These are phyloP conservation scores for Tylopilus plumbeoviolaceoides DNA, from an alignment of 768 basidiomycete species.

Conservation along the genomic window DNA sequence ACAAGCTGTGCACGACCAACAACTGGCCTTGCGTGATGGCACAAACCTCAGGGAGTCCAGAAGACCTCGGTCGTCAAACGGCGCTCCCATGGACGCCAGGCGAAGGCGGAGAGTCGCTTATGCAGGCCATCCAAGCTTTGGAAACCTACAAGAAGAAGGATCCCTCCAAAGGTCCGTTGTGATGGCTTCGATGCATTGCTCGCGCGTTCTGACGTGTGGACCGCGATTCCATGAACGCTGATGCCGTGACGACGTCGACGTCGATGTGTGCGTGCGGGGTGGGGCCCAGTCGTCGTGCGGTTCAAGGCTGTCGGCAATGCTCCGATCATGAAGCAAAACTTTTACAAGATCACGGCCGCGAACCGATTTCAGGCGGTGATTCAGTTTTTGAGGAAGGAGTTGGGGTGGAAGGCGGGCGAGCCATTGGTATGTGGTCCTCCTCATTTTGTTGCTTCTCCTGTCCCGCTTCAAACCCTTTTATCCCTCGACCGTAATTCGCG, in stretches of 20 bases:
- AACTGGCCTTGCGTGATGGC: constrained; percentile 20
- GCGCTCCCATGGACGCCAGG: constrained; percentile 31
- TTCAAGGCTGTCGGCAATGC: constrained; percentile 98
- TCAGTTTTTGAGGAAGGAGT: constrained; percentile 84
- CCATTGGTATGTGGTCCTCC: constrained; percentile 58
- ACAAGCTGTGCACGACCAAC: background rate
- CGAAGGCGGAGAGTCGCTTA: constrained; percentile 29
- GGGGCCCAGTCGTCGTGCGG: constrained; percentile 78
- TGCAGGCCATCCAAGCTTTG: constrained; percentile 64
- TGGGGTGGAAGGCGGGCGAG: constrained; percentile 83
- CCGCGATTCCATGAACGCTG: background rate
- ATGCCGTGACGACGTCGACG: background rate
- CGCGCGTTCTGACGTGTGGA: background rate
- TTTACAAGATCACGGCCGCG: constrained; percentile 94
- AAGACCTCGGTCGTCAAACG: constrained; percentile 30
- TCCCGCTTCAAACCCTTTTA: background rate
- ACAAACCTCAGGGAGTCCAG: constrained; percentile 30
- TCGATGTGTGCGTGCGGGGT: no score
- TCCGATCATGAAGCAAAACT: constrained; percentile 98
- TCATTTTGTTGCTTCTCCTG: background rate
- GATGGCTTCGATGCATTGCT: background rate
- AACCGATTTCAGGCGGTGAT: constrained; percentile 96
- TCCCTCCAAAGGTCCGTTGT: constrained; percentile 59
- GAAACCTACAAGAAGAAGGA: constrained; percentile 89
- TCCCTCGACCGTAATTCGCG: background rate